A percentile compares a stretch with the other conserved stretches of the same genome.
Conservation (phyloP, 2,329 filamentous ascomycete species). For the Xylariaceae sp. region DNA sequence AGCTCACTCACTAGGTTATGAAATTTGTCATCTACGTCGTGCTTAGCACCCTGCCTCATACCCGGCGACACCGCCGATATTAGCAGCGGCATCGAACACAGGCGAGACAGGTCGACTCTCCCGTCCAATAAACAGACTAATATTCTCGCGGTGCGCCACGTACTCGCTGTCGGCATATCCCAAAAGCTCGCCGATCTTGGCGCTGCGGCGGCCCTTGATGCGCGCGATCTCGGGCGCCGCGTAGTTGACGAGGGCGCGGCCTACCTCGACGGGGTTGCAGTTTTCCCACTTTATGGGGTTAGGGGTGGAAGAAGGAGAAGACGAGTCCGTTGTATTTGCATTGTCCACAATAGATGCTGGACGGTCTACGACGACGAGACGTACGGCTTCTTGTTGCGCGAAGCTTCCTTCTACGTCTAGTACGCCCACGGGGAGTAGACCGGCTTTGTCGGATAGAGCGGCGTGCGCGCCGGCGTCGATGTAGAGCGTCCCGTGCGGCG, state of each 20-base stretch:
- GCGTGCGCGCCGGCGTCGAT: constrained; percentile 89
- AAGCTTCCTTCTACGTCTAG: constrained; percentile 89
- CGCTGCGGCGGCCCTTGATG: constrained; percentile 85
- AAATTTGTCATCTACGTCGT: not conserved
- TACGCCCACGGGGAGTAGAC: constrained; percentile 88
- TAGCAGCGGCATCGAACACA: constrained; percentile 37
- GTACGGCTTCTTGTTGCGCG: constrained; percentile 89
- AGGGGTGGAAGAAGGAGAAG: constrained; percentile 20
- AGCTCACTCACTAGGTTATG: not conserved
- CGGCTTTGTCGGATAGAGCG: constrained; percentile 82
- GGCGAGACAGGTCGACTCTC: constrained; percentile 63
- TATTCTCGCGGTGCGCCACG: constrained; percentile 85
- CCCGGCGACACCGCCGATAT: constrained; percentile 29
- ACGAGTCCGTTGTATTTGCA: not conserved
- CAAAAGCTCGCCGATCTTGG: constrained; percentile 78
- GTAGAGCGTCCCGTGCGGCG: constrained; percentile 88
- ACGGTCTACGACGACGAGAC: constrained; percentile 79
- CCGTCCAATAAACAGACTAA: constrained; percentile 72
- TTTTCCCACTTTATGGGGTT: constrained; percentile 26
- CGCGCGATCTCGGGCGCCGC: constrained; percentile 81
- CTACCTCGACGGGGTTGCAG: constrained; percentile 68
- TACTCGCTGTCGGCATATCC: constrained; percentile 97
- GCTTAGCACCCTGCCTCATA: constrained; percentile 29
- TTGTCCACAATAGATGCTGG: constrained; percentile 33
- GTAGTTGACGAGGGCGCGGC: constrained; percentile 91